A percentile compares a stretch with the other conserved stretches of the same genome.
These are phyloP conservation scores for Spergularia bocconei DNA, from an alignment of 148 eudicot genomes.

Conservation along the genomic window DNA sequence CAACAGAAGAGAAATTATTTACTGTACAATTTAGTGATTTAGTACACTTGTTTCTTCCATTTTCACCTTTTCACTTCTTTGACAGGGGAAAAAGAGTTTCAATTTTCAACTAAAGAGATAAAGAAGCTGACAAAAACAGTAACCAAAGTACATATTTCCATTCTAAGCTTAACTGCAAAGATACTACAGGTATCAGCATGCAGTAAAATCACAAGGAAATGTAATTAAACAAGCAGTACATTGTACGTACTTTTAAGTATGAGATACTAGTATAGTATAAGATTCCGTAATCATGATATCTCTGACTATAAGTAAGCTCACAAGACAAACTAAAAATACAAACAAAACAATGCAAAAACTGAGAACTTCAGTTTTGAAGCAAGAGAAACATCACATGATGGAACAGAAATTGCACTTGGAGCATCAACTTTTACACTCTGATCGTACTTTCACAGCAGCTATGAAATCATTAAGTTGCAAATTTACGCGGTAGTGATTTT, in stretches of 20 bases:
- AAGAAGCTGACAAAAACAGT: conserved; percentile 21
- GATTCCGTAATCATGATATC: conserved; percentile 13
- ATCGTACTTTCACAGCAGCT: background rate
- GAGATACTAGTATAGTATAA: conserved; percentile 13
- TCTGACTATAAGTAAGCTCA: conserved; percentile 1
- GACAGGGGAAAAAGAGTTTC: conserved; percentile 4
- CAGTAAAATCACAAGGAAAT: conserved; percentile 13
- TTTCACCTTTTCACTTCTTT: conserved; percentile 16
- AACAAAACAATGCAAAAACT: conserved; percentile 7
- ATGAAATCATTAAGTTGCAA: background rate
- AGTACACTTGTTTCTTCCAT: background rate
- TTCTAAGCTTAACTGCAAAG: conserved; percentile 13
- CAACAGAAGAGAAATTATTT: background rate
- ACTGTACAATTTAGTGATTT: background rate
- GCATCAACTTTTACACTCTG: conserved; percentile 2
- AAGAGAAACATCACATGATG: conserved; percentile 24
- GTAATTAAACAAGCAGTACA: conserved; percentile 3
- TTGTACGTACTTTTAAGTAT: conserved; percentile 1
- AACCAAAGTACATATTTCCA: conserved; percentile 22
- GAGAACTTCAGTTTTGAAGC: conserved; percentile 11
- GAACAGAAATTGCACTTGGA: conserved; percentile 1
- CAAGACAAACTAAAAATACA: background rate
- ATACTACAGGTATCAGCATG: conserved; percentile 2
- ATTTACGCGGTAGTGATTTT: too few relatives aligned
- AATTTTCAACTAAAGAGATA: background rate